These are phyloP conservation scores for Nannizzia gypsea DNA, from an alignment of 2,329 filamentous ascomycete genomes.

Conservation along the genomic window DNA sequence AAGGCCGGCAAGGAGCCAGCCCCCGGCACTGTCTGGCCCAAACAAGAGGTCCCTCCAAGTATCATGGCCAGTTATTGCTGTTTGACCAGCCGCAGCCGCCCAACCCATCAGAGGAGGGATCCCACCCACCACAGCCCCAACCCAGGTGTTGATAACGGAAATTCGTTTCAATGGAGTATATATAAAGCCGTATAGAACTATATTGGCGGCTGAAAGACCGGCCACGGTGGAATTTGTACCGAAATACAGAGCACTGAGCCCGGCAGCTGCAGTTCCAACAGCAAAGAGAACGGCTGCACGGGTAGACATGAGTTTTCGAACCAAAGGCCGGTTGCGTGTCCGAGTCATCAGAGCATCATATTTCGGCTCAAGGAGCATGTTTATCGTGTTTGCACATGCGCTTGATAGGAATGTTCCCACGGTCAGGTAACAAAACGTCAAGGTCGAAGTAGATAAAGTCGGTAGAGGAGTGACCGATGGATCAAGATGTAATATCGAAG, in stretches of 20 bases:
- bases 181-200: constrained; percentile 74
- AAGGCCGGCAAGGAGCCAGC: constrained; percentile 75
- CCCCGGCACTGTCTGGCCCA: constrained; percentile 57
- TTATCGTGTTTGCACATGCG: constrained; percentile 86
- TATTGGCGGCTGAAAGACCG: constrained; percentile 72
- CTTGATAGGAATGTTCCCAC: constrained; percentile 76
- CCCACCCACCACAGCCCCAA: constrained; percentile 80
- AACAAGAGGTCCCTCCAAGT: constrained; percentile 70
- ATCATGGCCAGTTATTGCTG: constrained; percentile 57
- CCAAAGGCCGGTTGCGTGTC: constrained; percentile 82
- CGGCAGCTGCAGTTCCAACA: constrained; percentile 54
- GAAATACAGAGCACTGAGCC: constrained; percentile 64
- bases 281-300: constrained; percentile 69
- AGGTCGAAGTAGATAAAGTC: constrained; percentile 61
- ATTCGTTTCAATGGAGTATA: constrained; percentile 91
- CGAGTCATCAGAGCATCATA: constrained; percentile 88
- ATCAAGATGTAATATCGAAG: constrained; percentile 72
- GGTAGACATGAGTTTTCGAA: constrained; percentile 63
- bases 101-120: constrained; percentile 97
- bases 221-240: constrained; percentile 93
- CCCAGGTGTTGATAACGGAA: constrained; percentile 83
- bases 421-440: constrained; percentile 87
- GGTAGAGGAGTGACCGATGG: constrained; percentile 47
- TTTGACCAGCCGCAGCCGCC: constrained; percentile 86
- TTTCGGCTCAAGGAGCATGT: constrained; percentile 89